Conservation (phyloP, 345 rosid species). For the Pistacia integerrima region DNA sequence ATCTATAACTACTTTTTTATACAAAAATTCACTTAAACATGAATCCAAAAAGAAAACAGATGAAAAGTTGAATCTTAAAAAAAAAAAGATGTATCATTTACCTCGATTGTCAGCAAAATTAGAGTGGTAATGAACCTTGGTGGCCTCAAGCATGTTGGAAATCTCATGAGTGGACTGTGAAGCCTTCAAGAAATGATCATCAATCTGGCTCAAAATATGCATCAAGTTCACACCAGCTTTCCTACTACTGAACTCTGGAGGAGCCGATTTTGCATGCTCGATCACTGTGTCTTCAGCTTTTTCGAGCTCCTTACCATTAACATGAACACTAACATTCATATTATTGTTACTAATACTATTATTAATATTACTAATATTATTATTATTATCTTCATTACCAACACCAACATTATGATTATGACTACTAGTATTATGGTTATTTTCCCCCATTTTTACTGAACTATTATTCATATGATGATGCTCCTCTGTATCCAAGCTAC, state of each 20-base stretch:
- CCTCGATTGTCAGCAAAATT: conserved; percentile 93
- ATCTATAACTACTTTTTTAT: conserved; percentile 25
- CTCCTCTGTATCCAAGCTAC: conserved; percentile 45
- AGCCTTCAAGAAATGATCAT: conserved; percentile 84
- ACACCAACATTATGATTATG: conserved; percentile 20
- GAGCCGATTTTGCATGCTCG: conserved; percentile 64
- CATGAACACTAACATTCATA: conserved; percentile 12
- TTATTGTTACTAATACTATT: conserved; percentile 15
- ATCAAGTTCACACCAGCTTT: conserved; percentile 52
- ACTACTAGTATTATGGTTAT: conserved; percentile 16
- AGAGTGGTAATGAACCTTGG: conserved; percentile 90
- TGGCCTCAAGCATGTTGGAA: conserved; percentile 85
- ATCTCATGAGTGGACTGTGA: conserved; percentile 88
- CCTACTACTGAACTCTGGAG: conserved; percentile 47
- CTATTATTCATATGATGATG: neutral
- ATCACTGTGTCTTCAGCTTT: conserved; percentile 41
- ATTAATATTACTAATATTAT: conserved; percentile 23
- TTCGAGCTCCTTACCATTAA: conserved; percentile 66
- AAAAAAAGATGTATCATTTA: conserved; percentile 23
- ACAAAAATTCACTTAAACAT: neutral
- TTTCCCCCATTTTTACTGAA: neutral
- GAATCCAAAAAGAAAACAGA: neutral
- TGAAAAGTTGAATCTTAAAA: too few relatives aligned
- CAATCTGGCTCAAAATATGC: conserved; percentile 67
- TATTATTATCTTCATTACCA: neutral